Evolutionary conservation across 306 rosid species (phyloP), one percentile per base, ranked within the genome.

Genomic region (Abrus pulchellus): DNA sequence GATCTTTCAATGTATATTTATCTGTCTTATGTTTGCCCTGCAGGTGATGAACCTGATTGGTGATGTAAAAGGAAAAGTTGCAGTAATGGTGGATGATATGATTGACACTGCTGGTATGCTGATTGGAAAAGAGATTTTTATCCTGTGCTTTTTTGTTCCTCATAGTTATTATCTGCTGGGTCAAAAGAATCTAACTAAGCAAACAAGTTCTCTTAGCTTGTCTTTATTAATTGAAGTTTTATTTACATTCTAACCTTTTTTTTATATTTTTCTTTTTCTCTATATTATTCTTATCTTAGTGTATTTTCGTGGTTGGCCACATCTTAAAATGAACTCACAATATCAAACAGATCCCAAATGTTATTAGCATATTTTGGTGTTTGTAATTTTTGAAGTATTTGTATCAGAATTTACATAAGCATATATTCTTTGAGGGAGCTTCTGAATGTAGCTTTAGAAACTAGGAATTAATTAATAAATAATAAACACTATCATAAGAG

Each of bases 1-100:
- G 41, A 72, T 57, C 72, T 47, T 74, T 32, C 20, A 54, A 53
- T 7, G 72, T 71, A 29, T 79, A 50, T 74, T 67, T 45, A 71
- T 78, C 69, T 64, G 67, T 78, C 12, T 40, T 74, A 44, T 67
- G 66, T 83, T 72, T 74, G 32, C 48, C 61, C 33, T 59, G 77
- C 87, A 95, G 98, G 99, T 95, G 81, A 93, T 95, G 99, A 95
- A 95, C 81, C 86, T 95, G 76, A 95, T 95, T 77, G 98, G 99
- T 41, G 99, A 95, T 82, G 99, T 95, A 8, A 93, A 87, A 83
- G 99, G 97, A 78, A 95, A 95, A 86, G 98, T 95, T 88, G 99
- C 99, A 1, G 96, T 95, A 54, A 95, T 93, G 99, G 92, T 93
- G 85, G 99, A 95, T 83, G 99, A 95, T 80, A 95, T 95, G 98